Base-by-base conservation (phyloP, 2,329 filamentous ascomycete genomes). In the Trichoderma semiorbis region DNA sequence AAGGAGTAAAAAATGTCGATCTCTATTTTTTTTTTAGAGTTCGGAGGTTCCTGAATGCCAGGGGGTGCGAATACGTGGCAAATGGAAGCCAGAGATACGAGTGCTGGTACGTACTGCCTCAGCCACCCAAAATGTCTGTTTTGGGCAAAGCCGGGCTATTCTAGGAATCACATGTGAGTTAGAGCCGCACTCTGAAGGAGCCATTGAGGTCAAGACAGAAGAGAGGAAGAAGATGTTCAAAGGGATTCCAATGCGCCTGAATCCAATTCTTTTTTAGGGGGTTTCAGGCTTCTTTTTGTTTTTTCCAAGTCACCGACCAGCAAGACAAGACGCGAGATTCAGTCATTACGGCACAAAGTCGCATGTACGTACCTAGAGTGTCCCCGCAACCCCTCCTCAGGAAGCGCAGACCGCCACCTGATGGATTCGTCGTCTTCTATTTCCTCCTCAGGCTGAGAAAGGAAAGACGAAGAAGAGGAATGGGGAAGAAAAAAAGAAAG, bases 41-140 rank as follows among this genome's bases (percentile, higher is more conserved):
- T 67, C 34, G 32, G 64, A 57, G 32, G 64, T 67, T 67, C 64
- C 64, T 67, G 64, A 32, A 67, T 67, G 58, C 26, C 36, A 28
- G 34, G 53, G 53, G 55, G 66, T 58, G 34, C n/a, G 28, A 28
- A 60, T 53, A 65, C 39, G 66, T 50, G 66, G 36, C 24, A 47
- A 32, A 12, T 34, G 57, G 24, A 68, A 34, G 18, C 55, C 28
- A 24, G 24, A 11, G n/a, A 43, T 43, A 43, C 50, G 32, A 26
- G 30, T 24, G 21, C n/a, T 21, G 30, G 55, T 69, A 50, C 55
- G 55, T 61, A 47, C 36, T 60, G n/a, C 66, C 55, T 67, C 64
- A 67, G 66, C 66, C 32, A 69, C 32, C 39, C 65, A 32, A 34
- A 21, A 21, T n/a, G 12, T 32, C 26, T 61, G 26, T 43, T 36